Percentiles rank a stretch among this genome's conserved stretches.
Evolutionary conservation across 129 eudicot genomes (phyloP).

Genomic region (Centrapalus pauciflorus): DNA sequence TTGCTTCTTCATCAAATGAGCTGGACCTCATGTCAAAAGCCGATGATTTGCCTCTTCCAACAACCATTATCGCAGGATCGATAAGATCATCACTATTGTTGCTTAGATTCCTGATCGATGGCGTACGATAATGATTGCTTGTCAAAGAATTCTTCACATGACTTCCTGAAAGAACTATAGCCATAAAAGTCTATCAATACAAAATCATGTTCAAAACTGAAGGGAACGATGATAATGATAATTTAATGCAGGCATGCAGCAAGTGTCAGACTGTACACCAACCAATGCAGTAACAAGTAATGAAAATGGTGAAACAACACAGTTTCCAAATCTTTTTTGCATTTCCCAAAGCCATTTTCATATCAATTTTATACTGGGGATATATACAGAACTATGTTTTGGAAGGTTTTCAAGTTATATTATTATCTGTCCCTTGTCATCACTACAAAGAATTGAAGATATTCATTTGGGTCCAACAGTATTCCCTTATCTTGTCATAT

Average conservation of each 20-base stretch:
- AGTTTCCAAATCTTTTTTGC: neutral
- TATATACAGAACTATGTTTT: too few species aligned
- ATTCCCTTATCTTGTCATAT: too few species aligned
- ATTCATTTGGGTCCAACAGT: too few species aligned
- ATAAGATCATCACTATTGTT: conserved; percentile 31
- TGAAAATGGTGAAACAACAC: too few species aligned
- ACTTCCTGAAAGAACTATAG: conserved; percentile 36
- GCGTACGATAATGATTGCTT: conserved; percentile 28
- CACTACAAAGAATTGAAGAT: too few species aligned
- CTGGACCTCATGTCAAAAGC: conserved; percentile 33
- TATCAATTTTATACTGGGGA: neutral
- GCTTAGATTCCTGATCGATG: conserved; percentile 31
- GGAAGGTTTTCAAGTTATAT: too few species aligned
- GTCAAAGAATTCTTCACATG: conserved; percentile 32
- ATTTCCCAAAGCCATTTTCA: neutral
- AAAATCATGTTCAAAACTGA: neutral
- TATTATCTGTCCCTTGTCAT: neutral
- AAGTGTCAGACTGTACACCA: neutral
- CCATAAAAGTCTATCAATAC: neutral
- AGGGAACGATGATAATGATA: neutral
- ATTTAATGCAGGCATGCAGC: too few species aligned
- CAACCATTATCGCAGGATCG: conserved; percentile 47
- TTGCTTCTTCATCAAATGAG: conserved; percentile 25
- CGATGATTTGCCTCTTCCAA: conserved; percentile 36
- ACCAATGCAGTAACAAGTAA: neutral